Evolutionary conservation across 495 filamentous ascomycete species (phyloP).

Genomic region (Penicillium parvum): DNA sequence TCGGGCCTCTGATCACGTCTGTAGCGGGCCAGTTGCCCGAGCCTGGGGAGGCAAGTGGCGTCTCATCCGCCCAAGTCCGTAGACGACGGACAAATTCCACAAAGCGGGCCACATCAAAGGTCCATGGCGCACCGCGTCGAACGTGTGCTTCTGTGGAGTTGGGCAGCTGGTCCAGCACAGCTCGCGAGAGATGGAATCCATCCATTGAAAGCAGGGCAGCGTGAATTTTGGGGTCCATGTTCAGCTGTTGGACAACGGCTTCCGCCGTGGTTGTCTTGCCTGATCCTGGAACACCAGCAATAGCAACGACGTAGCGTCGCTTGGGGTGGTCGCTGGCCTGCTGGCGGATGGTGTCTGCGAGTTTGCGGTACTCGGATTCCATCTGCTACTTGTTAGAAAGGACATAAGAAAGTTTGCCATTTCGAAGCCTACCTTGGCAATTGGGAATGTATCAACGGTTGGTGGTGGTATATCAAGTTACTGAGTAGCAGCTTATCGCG

Average conservation of each 20-base stretch:
- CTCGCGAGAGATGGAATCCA: conserved; percentile 38
- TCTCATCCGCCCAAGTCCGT: conserved; percentile 22
- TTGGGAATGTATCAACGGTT: not conserved
- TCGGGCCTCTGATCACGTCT: conserved; percentile 25
- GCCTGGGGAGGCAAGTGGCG: conserved; percentile 7
- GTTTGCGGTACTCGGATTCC: conserved; percentile 24
- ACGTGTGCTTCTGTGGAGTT: conserved; percentile 34
- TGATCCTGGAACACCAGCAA: conserved; percentile 44
- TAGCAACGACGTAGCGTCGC: conserved; percentile 32
- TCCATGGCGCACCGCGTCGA: conserved; percentile 41
- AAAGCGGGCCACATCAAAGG: conserved; percentile 34
- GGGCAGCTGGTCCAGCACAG: conserved; percentile 31
- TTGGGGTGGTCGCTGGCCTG: conserved; percentile 19
- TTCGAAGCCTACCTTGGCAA: not conserved
- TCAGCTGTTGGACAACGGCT: conserved; percentile 30
- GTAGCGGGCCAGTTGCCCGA: conserved; percentile 1
- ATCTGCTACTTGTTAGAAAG: conserved; percentile 7
- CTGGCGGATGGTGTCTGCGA: conserved; percentile 19
- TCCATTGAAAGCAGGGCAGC: conserved; percentile 38
- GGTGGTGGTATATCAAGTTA: not conserved
- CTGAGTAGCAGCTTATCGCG: not conserved
- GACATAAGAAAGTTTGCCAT: not conserved
- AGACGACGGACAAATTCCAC: conserved; percentile 23
- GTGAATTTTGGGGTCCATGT: conserved; percentile 10
- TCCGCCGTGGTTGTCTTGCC: conserved; percentile 47